Percentiles rank a stretch among this genome's conserved stretches.
These are phyloP conservation scores for Pyricularia pennisetigena DNA, from an alignment of 2,329 filamentous ascomycete genomes.

Conservation along the genomic window DNA sequence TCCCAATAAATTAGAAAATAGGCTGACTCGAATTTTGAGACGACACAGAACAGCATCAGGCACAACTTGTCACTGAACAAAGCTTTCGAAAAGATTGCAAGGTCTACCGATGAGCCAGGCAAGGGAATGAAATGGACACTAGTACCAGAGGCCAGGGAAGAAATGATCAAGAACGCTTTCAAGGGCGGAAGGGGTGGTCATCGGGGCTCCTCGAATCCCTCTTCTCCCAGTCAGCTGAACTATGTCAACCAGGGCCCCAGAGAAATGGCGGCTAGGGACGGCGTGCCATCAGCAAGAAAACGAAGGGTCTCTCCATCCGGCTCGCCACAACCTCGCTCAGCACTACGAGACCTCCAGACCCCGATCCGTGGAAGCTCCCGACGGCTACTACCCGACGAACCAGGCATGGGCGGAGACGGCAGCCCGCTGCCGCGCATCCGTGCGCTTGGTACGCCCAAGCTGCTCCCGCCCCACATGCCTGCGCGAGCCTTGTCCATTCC, in stretches of 20 bases:
- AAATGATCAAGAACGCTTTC: conserved; percentile 69
- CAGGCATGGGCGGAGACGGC: conserved; percentile 35
- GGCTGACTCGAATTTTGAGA: neutral
- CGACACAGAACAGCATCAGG: conserved; percentile 74
- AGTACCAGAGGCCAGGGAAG: conserved; percentile 70
- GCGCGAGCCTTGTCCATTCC: conserved; percentile 1
- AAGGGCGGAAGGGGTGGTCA: conserved; percentile 53
- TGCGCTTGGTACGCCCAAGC: conserved; percentile 26
- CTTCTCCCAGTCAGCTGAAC: conserved; percentile 53
- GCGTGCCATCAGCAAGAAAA: conserved; percentile 40
- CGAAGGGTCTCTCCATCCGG: conserved; percentile 42
- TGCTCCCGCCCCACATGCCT: neutral
- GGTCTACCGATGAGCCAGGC: conserved; percentile 87
- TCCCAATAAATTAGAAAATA: neutral
- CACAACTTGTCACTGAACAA: conserved; percentile 96
- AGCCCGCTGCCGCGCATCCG: conserved; percentile 52
- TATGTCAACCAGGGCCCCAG: conserved; percentile 50
- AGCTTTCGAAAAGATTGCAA: conserved; percentile 84
- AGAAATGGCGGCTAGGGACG: conserved; percentile 42
- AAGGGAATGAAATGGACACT: conserved; percentile 99
- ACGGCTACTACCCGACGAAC: conserved; percentile 26
- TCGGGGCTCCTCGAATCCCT: conserved; percentile 59
- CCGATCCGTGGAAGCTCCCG: conserved; percentile 45
- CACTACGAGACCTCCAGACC: conserved; percentile 39
- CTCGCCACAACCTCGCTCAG: conserved; percentile 45